Evolutionary conservation across 768 basidiomycete genomes (phyloP), one percentile per base, ranked within the genome.

Genomic region (Podaxis rugospora): DNA sequence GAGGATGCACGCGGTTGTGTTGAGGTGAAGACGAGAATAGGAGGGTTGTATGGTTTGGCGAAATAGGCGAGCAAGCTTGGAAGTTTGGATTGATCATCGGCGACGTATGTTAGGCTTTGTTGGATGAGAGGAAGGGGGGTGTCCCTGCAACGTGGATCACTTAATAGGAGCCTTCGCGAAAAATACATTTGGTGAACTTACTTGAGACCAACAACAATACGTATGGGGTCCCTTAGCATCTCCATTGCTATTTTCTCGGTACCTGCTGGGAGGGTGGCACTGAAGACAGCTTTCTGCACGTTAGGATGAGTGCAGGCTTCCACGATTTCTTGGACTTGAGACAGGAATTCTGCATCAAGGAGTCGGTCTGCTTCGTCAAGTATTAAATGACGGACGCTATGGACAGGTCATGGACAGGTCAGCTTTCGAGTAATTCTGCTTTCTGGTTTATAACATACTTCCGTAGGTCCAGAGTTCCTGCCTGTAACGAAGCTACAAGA

Each of bases 191-290:
- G 57, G 18, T 25, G 14, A 36, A 78, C 92, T 65, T 63, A 95
- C 95, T 98, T 99, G 51, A 96, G 77, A 37, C 97, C 97, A 28
- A 98, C 95, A n/a, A 98, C 93, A 10, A 98, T 85, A 9, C 97
- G 86, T 55, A 98, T 87, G 3, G 94, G 93, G 68, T 96, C 85
- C 4, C 79, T 80, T 35, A 98, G 79, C 81, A 95, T 90, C 23
- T 80, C 81, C 84, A 94, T 87, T 0, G 94, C 94, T 27, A 94
- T 75, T 67, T 89, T 91, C 72, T 99, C 97, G 0, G 84, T 89
- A 9, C 87, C 85, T 10, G 92, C 87, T 16, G 96, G 96, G 47
- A 99, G 84, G 0, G 97, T 99, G 1, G 97, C 97, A 66, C 93
- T 95, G 72, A 98, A 94, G 18, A 98, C 87, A 1, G 90, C 90